Evolutionary conservation across 805 yeast genomes (phyloP).

Genomic region (Ogataea thermomethanolica): DNA sequence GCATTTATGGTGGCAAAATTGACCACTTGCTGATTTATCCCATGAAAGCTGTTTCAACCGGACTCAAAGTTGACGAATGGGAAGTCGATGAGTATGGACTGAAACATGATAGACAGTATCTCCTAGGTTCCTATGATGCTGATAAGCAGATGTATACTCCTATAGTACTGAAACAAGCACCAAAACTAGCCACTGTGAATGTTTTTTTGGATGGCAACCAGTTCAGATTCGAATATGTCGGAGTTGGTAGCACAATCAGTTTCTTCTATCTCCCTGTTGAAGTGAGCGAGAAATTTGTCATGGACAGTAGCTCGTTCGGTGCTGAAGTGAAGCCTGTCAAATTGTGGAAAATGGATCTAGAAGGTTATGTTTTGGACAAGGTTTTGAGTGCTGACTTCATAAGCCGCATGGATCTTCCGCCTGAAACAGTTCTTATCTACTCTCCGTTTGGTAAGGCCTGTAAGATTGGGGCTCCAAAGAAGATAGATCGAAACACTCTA

Average conservation of each 20-base stretch:
- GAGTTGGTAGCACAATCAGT: neutral
- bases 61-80: slow-evolving; percentile 28
- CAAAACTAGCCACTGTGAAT: slow-evolving; percentile 16
- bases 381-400: slow-evolving; percentile 20
- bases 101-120: slow-evolving; percentile 29
- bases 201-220: slow-evolving; percentile 13
- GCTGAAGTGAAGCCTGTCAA: slow-evolving; percentile 2
- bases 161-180: slow-evolving; percentile 16
- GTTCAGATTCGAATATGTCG: slow-evolving; percentile 23
- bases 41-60: slow-evolving; percentile 28
- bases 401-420: slow-evolving; percentile 19
- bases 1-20: slow-evolving; percentile 25
- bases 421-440: slow-evolving; percentile 21
- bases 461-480: slow-evolving; percentile 24
- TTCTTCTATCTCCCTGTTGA: slow-evolving; percentile 21
- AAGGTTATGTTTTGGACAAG: slow-evolving; percentile 23
- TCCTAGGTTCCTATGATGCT: slow-evolving; percentile 19
- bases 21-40: slow-evolving; percentile 29
- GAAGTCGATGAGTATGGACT: slow-evolving; percentile 27
- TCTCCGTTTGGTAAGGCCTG: slow-evolving; percentile 28
- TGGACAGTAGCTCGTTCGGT: slow-evolving; percentile 15
- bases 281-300: slow-evolving; percentile 18
- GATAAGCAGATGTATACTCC: slow-evolving; percentile 13
- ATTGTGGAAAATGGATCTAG: slow-evolving; percentile 22
- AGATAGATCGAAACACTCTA: slow-evolving; percentile 19